A percentile compares a stretch with the other conserved stretches of the same genome.
Evolutionary conservation across 2,329 filamentous ascomycete genomes (phyloP).

Genomic region (Sordariomycetes sp.): DNA sequence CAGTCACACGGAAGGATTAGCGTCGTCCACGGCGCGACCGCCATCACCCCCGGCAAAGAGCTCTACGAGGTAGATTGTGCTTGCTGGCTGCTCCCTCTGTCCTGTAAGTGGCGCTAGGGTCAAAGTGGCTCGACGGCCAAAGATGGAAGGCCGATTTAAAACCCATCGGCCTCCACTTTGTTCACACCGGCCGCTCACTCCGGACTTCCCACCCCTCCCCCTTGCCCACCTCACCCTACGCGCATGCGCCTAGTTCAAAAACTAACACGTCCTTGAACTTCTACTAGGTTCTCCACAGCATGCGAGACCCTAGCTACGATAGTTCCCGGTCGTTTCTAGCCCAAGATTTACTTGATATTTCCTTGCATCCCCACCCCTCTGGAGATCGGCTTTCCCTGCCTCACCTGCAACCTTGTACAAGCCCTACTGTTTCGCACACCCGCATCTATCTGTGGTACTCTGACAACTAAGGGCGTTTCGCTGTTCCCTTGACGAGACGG

Average conservation of each 20-base stretch:
- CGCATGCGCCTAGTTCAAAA: neutral
- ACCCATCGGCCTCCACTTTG: constrained; percentile 2
- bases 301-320: constrained; percentile 1
- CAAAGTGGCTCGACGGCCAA: neutral
- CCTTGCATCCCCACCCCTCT: neutral
- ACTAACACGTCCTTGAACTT: neutral
- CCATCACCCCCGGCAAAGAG: neutral
- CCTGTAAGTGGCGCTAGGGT: constrained; percentile 5
- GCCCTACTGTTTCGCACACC: neutral
- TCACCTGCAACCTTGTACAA: neutral
- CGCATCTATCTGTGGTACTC: neutral
- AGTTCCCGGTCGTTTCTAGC: constrained; percentile 1
- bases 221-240: neutral
- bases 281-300: neutral
- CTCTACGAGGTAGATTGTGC: neutral
- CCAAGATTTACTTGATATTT: constrained; percentile 3
- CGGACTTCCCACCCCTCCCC: neutral
- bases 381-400: neutral
- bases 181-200: neutral
- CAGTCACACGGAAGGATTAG: neutral
- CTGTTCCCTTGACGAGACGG: neutral
- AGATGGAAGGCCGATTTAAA: neutral
- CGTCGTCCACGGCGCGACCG: neutral
- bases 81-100: neutral
- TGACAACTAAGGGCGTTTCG: neutral